Conservation (phyloP, 805 yeast species). For the Schwanniomyces pseudopolymorphus region DNA sequence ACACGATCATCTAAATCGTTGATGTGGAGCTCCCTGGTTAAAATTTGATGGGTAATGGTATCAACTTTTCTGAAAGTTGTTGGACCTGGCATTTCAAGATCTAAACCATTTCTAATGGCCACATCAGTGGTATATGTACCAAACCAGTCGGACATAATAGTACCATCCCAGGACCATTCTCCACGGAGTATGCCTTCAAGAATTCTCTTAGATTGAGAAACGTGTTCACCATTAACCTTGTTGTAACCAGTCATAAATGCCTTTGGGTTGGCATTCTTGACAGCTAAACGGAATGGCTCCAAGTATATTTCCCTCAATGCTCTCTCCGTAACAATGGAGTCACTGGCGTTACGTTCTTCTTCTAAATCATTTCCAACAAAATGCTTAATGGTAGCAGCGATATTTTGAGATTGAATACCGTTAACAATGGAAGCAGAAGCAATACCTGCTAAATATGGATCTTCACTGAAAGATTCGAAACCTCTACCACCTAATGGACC, state of each 20-base stretch:
- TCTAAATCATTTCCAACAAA: constrained; percentile 34
- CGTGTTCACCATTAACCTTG: constrained; percentile 31
- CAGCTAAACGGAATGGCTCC: constrained; percentile 33
- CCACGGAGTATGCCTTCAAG: constrained; percentile 22
- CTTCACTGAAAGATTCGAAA: constrained; percentile 33
- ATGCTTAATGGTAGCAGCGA: constrained; percentile 35
- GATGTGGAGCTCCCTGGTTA: constrained; percentile 24
- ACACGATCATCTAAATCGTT: constrained; percentile 27
- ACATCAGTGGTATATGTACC: constrained; percentile 28
- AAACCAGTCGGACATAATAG: constrained; percentile 34
- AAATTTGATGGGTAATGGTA: constrained; percentile 17
- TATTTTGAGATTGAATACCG: constrained; percentile 24
- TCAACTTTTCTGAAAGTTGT: constrained; percentile 18
- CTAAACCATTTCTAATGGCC: constrained; percentile 28
- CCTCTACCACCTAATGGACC: constrained; percentile 37
- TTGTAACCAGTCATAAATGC: constrained; percentile 33
- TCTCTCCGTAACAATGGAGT: constrained; percentile 29
- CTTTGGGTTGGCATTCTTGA: constrained; percentile 26
- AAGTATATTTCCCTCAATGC: constrained; percentile 33
- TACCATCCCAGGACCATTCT: constrained; percentile 36
- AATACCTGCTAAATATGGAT: constrained; percentile 30
- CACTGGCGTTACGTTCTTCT: constrained; percentile 26
- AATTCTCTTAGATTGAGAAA: constrained; percentile 22
- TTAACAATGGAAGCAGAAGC: constrained; percentile 23
- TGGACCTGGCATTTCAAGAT: constrained; percentile 37